Evolutionary conservation across 371 early-diverging fungal genomes (phyloP).

Genomic region (Syncephalastrum contaminatum): DNA sequence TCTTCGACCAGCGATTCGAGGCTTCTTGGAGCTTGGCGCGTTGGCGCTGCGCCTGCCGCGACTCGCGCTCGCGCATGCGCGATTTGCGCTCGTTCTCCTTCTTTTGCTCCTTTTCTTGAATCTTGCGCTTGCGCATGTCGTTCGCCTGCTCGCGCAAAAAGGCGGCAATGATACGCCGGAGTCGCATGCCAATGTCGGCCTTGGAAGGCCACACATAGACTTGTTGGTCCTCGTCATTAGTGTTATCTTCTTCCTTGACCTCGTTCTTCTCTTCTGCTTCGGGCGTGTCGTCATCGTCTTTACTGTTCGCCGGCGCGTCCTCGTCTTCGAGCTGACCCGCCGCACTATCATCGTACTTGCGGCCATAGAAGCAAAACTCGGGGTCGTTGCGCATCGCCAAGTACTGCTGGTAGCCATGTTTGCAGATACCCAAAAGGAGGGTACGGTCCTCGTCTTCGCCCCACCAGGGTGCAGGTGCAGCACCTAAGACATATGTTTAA

Average conservation of each 20-base stretch:
- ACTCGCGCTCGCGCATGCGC: slow-evolving; percentile 48
- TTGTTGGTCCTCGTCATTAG: slow-evolving; percentile 2
- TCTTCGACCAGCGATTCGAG: slow-evolving; percentile 67
- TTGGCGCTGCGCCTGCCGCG: slow-evolving; percentile 43
- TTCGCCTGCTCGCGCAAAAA: slow-evolving; percentile 62
- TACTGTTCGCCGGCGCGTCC: slow-evolving; percentile 16
- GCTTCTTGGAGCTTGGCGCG: slow-evolving; percentile 43
- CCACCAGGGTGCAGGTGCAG: slow-evolving; percentile 81
- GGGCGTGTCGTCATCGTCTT: slow-evolving; percentile 10
- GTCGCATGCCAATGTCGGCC: slow-evolving; percentile 73
- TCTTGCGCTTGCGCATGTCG: slow-evolving; percentile 38
- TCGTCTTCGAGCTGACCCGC: slow-evolving; percentile 39
- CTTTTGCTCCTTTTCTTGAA: slow-evolving; percentile 45
- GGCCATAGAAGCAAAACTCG: slow-evolving; percentile 67
- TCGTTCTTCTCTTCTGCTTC: slow-evolving; percentile 16
- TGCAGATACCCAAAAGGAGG: slow-evolving; percentile 74
- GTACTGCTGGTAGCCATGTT: slow-evolving; percentile 81
- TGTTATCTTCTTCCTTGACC: neutral
- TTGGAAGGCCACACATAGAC: slow-evolving; percentile 65
- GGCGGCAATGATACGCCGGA: slow-evolving; percentile 71
- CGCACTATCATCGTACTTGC: slow-evolving; percentile 51
- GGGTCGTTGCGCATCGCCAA: slow-evolving; percentile 65
- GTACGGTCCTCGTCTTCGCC: slow-evolving; percentile 81
- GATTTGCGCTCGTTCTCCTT: slow-evolving; percentile 41
- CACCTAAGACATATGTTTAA: slow-evolving; percentile 5